These are phyloP conservation scores for Cryptosporidium sp. DNA, from an alignment of 169 alveolate genomes.

Conservation along the genomic window DNA sequence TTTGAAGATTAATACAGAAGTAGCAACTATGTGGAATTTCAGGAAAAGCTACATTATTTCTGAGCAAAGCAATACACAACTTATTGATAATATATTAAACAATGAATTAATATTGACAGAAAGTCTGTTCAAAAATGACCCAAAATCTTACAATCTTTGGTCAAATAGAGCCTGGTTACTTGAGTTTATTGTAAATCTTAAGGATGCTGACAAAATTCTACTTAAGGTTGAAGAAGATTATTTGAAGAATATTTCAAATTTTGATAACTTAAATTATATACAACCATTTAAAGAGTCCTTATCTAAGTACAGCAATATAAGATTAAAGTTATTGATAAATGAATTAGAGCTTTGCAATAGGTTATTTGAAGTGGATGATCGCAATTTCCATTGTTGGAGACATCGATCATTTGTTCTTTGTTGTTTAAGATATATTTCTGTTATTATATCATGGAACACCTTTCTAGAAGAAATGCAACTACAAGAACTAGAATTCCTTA, in stretches of 20 bases:
- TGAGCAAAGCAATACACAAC: neutral
- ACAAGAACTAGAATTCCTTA: conserved; percentile 6
- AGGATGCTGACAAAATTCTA: neutral
- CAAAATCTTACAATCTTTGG: conserved; percentile 68
- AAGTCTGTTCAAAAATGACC: conserved; percentile 23
- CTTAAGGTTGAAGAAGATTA: conserved; percentile 10
- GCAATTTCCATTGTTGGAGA: conserved; percentile 78
- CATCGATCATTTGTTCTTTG: conserved; percentile 55
- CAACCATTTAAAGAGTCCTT: conserved; percentile 2
- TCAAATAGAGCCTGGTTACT: conserved; percentile 62
- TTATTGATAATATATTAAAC: neutral
- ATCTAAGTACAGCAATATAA: neutral
- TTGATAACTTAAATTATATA: neutral
- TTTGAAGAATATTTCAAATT: neutral
- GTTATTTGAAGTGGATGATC: conserved; percentile 63
- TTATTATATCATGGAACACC: conserved; percentile 4
- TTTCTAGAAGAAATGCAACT: conserved; percentile 9
- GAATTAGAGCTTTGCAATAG: conserved; percentile 53
- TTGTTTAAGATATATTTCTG: conserved; percentile 31
- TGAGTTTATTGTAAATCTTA: conserved; percentile 19
- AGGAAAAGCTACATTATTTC: conserved; percentile 24
- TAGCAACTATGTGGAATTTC: conserved; percentile 76
- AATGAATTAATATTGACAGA: conserved; percentile 38
- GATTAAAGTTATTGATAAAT: conserved; percentile 7
- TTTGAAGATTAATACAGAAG: conserved; percentile 67